phyloP scores from a whole-genome alignment of 306 rosid species.

The Vigna mungo region DNA sequence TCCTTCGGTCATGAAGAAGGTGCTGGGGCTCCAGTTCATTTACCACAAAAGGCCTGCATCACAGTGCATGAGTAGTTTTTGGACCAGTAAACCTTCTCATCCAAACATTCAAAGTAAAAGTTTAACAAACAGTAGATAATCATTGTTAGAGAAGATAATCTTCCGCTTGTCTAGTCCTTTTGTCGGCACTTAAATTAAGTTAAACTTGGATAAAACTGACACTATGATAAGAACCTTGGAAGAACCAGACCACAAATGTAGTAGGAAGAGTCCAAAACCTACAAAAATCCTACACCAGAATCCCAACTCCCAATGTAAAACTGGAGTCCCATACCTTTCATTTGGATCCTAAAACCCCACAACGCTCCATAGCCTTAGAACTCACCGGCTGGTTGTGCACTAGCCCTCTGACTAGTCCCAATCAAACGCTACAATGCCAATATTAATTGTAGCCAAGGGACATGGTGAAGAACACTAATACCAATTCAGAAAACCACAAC shows the following conservation, averaged over 20 bases:
- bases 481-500: neutral
- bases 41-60: conserved; percentile 86
- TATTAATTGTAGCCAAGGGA: neutral
- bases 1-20: conserved; percentile 96
- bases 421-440: neutral
- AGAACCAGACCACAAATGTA: neutral
- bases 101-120: conserved; percentile 22
- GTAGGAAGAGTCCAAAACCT: neutral
- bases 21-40: conserved; percentile 93
- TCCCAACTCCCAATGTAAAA: neutral
- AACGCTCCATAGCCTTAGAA: neutral
- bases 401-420: neutral
- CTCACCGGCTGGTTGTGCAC: neutral
- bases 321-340: conserved; percentile 4
- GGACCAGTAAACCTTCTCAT: conserved; percentile 41
- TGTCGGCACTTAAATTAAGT: neutral
- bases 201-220: neutral
- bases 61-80: conserved; percentile 49
- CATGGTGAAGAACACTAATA: neutral
- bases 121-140: too few species aligned
- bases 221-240: neutral
- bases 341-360: neutral
- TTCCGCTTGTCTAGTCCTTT: neutral
- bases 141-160: neutral
- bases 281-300: neutral